Evolutionary conservation across 2,329 filamentous ascomycete species (phyloP).

Genomic region (Aureobasidium sp.): DNA sequence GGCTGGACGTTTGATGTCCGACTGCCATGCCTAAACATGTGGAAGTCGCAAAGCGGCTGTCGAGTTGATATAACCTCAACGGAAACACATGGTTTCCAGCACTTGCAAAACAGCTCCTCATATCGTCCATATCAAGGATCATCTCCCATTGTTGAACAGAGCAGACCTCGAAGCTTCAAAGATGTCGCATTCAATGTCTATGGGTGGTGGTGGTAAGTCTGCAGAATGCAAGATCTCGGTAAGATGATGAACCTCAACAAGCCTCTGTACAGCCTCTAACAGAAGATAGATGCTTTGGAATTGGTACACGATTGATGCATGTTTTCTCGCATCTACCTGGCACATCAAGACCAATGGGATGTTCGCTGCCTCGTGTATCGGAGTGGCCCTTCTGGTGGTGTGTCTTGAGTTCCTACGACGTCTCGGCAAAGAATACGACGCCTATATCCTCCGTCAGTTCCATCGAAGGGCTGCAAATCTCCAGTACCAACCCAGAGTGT

Average conservation of each 20-base stretch:
- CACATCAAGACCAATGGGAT: slow-evolving; percentile 58
- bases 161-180: not conserved
- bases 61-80: not conserved
- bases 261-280: not conserved
- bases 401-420: slow-evolving; percentile 64
- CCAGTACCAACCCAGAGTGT: not conserved
- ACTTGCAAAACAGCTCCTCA: not conserved
- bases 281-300: slow-evolving; percentile 65
- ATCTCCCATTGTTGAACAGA: not conserved
- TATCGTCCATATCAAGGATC: too few species aligned
- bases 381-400: slow-evolving; percentile 65
- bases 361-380: slow-evolving; percentile 75
- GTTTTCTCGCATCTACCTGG: slow-evolving; percentile 63
- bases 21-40: not conserved
- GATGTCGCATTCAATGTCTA: slow-evolving; percentile 1
- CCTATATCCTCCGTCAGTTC: slow-evolving; percentile 38
- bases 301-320: slow-evolving; percentile 63
- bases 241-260: slow-evolving; percentile 4
- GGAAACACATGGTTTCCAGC: not conserved
- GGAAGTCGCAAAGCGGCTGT: not conserved
- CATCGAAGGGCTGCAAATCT: not conserved
- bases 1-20: not conserved
- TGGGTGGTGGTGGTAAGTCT: not conserved
- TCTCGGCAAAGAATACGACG: slow-evolving; percentile 62
- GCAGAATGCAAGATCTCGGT: slow-evolving; percentile 32